These are phyloP conservation scores for Eutypa lata DNA, from an alignment of 2,329 filamentous ascomycete genomes.

Conservation along the genomic window DNA sequence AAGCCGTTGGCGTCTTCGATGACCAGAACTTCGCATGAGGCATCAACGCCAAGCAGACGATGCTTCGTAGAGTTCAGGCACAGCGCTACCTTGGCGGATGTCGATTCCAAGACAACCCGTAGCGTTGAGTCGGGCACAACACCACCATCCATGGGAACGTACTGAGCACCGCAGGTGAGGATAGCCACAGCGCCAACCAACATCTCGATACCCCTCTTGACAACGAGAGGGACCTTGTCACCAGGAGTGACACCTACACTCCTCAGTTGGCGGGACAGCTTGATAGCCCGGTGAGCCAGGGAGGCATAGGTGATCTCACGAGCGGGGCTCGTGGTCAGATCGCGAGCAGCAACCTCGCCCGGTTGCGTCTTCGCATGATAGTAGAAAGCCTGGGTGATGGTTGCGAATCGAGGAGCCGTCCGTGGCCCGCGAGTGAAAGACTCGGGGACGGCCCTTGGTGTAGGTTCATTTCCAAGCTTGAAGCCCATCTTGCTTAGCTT, in stretches of 20 bases:
- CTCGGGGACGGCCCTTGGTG: slow-evolving; percentile 1
- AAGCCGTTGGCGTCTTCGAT: slow-evolving; percentile 3
- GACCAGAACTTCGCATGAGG: slow-evolving; percentile 16
- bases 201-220: slow-evolving; percentile 54
- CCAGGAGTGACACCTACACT: slow-evolving; percentile 36
- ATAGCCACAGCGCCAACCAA: slow-evolving; percentile 54
- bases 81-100: slow-evolving; percentile 40
- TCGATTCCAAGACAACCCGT: slow-evolving; percentile 46
- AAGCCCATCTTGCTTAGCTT: not conserved
- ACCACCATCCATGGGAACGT: slow-evolving; percentile 57
- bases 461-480: not conserved
- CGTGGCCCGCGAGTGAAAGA: slow-evolving; percentile 3
- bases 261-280: slow-evolving; percentile 38
- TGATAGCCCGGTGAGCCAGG: slow-evolving; percentile 40
- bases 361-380: slow-evolving; percentile 10
- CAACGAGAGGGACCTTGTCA: slow-evolving; percentile 52
- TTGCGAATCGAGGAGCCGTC: slow-evolving; percentile 2
- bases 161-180: slow-evolving; percentile 55
- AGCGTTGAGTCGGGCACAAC: slow-evolving; percentile 48
- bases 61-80: slow-evolving; percentile 40
- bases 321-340: slow-evolving; percentile 17
- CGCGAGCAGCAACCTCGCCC: slow-evolving; percentile 8
- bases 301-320: slow-evolving; percentile 39
- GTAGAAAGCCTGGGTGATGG: slow-evolving; percentile 12
- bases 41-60: slow-evolving; percentile 27